Base-by-base conservation (phyloP, 495 filamentous ascomycete species). In the Aspergillus sparsus region DNA sequence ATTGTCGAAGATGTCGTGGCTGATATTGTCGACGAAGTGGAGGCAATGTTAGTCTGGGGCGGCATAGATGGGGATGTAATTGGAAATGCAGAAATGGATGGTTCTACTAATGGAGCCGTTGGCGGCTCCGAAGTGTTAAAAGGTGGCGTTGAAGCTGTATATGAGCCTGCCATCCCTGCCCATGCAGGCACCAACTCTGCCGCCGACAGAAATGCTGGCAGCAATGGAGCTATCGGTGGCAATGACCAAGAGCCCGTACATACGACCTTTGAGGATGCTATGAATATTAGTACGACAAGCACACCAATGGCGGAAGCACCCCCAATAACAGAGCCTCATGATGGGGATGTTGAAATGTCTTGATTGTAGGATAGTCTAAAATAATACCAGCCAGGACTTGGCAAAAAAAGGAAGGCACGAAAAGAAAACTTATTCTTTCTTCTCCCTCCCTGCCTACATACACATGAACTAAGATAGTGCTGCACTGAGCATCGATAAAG, bases 1-100 rank as follows among this genome's bases (percentile, higher is more conserved):
- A 93, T 98, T 62, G 93, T 89, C 4, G 95, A 99, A 74, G 95
- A 98, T 68, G 82, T 97, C 7, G 78, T 93, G 39, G 96, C 91
- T 66, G 93, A 97, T 71, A 81, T 98, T 37, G 80, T 96, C 13
- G 95, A 98, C 70, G 93, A 97, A 71, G 88, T 93, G 47, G 90
- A 93, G 49, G 77, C 77, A 15, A 80, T 80, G 77, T 68, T 75
- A 15, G 70, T 77, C 8, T 80, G 77, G 77, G 74, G 77, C 16
- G 73, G 72, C n/a, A 64, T 76, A 18, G 73, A 78, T 36, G 72
- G 72, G 33, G 67, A 77, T 41, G 66, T 77, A 21, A 71, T 77
- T 37, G 64, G 61, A 12, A 74, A 73, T 42, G 61, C 67, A 2
- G 69, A 71, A 36, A 51, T 71, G 15, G 68, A 73, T 46, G 70